phyloP scores from a whole-genome alignment of 345 rosid genomes.

The Isatis tinctoria region DNA sequence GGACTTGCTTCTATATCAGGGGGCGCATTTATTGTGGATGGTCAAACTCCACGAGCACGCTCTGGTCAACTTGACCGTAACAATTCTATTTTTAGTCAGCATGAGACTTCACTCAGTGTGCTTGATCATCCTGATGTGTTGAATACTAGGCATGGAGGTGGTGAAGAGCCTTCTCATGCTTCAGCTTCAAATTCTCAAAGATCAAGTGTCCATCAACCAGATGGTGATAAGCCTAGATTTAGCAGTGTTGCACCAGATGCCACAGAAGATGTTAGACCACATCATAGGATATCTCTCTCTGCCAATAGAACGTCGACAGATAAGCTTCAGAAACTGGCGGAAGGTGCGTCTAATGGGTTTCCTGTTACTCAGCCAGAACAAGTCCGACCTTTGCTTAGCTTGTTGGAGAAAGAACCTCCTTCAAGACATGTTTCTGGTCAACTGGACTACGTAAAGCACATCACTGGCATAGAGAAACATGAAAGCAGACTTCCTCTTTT shows the following conservation, averaged over 20 bases:
- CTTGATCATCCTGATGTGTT: conserved; percentile 52
- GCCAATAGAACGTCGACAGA: conserved; percentile 62
- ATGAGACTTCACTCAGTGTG: conserved; percentile 43
- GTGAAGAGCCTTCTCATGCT: conserved; percentile 64
- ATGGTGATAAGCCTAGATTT: conserved; percentile 56
- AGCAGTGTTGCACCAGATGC: conserved; percentile 50
- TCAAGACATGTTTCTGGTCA: conserved; percentile 82
- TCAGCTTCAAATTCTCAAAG: conserved; percentile 67
- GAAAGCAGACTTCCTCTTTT: conserved; percentile 80
- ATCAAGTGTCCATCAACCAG: conserved; percentile 52
- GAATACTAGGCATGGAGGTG: conserved; percentile 56
- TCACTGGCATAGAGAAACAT: conserved; percentile 79
- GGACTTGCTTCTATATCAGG: conserved; percentile 67
- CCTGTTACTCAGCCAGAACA: conserved; percentile 58
- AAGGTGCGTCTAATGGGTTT: conserved; percentile 56
- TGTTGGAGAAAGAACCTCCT: conserved; percentile 96
- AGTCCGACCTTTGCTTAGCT: conserved; percentile 95
- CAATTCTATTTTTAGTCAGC: conserved; percentile 54
- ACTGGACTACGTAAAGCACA: conserved; percentile 70
- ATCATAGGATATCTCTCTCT: conserved; percentile 40
- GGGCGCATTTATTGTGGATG: conserved; percentile 54
- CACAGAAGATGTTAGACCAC: conserved; percentile 46
- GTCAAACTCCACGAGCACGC: conserved; percentile 50
- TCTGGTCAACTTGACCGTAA: conserved; percentile 73
- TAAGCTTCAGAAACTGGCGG: conserved; percentile 61